phyloP scores from a whole-genome alignment of 176 grass and related monocot species.

The sorghum (Sorghum bicolor) region Sorghum_bicolor_NCBIv3 NC_012878.2:8591501-8592000 shows the following conservation, averaged over 20 bases:
- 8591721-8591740: background rate
- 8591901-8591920: background rate
- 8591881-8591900: background rate
- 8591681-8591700: background rate
- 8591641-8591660: too few species aligned
- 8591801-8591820: background rate
- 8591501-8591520: background rate
- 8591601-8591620: too few species aligned
- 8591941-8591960: background rate
- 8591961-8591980: background rate
- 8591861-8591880: background rate
- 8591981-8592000: background rate
- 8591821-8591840: background rate
- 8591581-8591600: too few species aligned
- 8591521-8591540: background rate
- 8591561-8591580: background rate
- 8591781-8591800: background rate
- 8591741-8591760: background rate
- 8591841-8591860: background rate
- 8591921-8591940: background rate
- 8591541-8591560: background rate
- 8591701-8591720: background rate
- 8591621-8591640: too few species aligned
- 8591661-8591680: background rate
- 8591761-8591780: background rate